Evolutionary conservation across 345 rosid species (phyloP).

Genomic region (Eucalyptus dawsonii): DNA sequence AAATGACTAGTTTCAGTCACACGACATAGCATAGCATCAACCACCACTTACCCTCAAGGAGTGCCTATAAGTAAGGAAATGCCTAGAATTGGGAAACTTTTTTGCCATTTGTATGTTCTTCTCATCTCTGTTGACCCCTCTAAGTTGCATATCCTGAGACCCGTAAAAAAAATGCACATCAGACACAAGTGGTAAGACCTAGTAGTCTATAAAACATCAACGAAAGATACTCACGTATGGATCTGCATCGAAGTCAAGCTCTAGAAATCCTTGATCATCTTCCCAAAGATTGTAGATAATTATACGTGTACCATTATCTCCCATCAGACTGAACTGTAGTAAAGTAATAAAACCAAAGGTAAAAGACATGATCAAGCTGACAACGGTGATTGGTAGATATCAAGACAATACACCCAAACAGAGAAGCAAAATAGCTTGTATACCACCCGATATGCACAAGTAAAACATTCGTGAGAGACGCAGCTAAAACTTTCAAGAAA

Average conservation of each 20-base stretch:
- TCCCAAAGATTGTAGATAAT: conserved; percentile 93
- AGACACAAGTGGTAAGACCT: neutral
- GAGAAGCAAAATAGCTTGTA: neutral
- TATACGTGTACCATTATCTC: conserved; percentile 71
- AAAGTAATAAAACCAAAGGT: neutral
- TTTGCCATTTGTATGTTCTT: conserved; percentile 80
- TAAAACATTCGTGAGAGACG: neutral
- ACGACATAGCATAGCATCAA: neutral
- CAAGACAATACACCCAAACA: neutral
- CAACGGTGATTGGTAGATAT: neutral
- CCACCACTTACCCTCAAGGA: conserved; percentile 64
- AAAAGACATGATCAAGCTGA: neutral
- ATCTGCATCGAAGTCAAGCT: conserved; percentile 81
- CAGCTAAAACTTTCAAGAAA: neutral
- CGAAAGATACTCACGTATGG: conserved; percentile 32
- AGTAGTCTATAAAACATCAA: neutral
- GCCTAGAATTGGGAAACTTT: conserved; percentile 69
- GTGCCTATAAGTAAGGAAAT: conserved; percentile 75
- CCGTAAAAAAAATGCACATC: neutral
- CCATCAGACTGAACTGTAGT: conserved; percentile 60
- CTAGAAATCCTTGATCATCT: conserved; percentile 74
- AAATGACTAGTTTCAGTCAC: neutral
- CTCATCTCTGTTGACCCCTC: conserved; percentile 96
- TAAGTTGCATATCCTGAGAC: conserved; percentile 87
- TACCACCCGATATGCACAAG: neutral